Evolutionary conservation across 371 early-diverging fungal species (phyloP), one percentile per base, ranked within the genome.

Genomic region (Dipsacomyces acuminosporus): DNA sequence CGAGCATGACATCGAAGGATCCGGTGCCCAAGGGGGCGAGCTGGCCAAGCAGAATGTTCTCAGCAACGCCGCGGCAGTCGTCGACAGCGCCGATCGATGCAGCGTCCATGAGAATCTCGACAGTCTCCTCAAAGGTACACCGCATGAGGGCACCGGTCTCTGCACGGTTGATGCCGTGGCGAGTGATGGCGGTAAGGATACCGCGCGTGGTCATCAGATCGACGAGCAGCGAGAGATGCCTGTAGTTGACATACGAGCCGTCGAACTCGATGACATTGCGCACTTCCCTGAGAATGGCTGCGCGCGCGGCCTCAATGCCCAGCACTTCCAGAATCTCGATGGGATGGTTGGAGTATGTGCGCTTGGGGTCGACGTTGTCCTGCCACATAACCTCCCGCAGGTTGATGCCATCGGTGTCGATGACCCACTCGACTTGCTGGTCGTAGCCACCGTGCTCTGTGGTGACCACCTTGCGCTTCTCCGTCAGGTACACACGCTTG

Each of bases 81-180:
- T 97, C 98, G 45, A 88, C 44, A 65, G 99, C 96, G 55, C 97
- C 98, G 34, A 80, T 82, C 25, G 90, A 87, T 2, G 98, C 99
- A 8, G 99, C 98, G 45, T 99, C 98, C 78, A 99, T 80, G 54
- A 99, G 80, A 76, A 99, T 91, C 76, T 99, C 99, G 0, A 98
- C 99, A 0, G 99, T 99, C 77, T 99, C 99, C 76, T 99, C 99
- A 61, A 99, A 99, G 6, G 99, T 95, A 71, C 93, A 93, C 41
- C 99, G 82, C 85, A 96, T 96, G 48, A 99, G 78, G 13, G 96
- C 98, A 50, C 98, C 94, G 3, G 94, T 88, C 59, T 95, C 95
- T 18, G 95, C 89, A 52, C 98, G 86, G 74, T 99, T 99, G 72
- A 98, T 98, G 66, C 99, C 99, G 71, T 99, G 99, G 51, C 99